Conservation (phyloP, 441 rosid genomes). For the Manihot esculenta region DNA sequence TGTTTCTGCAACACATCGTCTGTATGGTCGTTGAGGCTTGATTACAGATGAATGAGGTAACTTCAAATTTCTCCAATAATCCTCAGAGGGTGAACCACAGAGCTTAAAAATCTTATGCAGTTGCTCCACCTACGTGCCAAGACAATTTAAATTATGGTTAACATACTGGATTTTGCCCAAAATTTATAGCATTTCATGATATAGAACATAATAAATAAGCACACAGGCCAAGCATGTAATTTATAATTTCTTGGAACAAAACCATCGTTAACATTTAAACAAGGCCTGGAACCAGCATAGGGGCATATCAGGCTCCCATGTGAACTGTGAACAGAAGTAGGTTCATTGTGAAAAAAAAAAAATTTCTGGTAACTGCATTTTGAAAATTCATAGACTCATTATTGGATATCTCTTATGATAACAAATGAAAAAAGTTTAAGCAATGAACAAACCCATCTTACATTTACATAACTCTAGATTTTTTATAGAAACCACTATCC, state of each 20-base stretch:
- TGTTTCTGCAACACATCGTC: conserved; percentile 50
- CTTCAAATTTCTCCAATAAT: conserved; percentile 68
- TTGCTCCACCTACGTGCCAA: conserved; percentile 73
- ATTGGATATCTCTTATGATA: not conserved
- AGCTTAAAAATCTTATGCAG: conserved; percentile 88
- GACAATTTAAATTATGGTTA: not conserved
- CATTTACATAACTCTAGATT: not conserved
- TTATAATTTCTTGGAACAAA: conserved; percentile 1
- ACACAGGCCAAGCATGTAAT: conserved; percentile 2
- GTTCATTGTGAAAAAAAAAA: not conserved
- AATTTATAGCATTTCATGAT: conserved; percentile 8
- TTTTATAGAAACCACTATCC: not conserved
- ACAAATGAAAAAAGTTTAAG: not conserved
- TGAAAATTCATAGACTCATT: not conserved
- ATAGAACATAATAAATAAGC: not conserved
- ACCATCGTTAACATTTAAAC: too few species aligned
- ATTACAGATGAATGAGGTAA: conserved; percentile 61
- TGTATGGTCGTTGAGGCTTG: conserved; percentile 60
- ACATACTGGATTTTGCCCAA: conserved; percentile 1
- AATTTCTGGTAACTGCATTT: not conserved
- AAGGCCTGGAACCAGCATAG: not conserved
- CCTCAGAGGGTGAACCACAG: conserved; percentile 86
- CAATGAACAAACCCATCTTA: not conserved
- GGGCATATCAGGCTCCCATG: not conserved
- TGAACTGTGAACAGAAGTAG: not conserved